Base-by-base conservation (phyloP, 164 flowering plant species). In the Saururus chinensis region DNA sequence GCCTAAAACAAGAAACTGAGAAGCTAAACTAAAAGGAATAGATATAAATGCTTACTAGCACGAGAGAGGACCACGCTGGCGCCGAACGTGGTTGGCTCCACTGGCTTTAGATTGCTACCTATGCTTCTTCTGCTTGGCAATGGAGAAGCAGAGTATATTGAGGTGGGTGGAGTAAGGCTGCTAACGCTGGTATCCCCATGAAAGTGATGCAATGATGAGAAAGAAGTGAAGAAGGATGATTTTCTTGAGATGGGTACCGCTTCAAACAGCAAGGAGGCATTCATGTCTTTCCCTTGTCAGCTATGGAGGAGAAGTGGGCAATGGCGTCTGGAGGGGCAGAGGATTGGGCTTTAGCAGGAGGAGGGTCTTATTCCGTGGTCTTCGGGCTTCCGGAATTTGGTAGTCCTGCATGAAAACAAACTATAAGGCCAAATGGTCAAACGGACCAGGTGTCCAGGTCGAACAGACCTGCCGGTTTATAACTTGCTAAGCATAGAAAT, bases 191-290 rank as follows among this genome's bases (percentile, higher is more conserved):
- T 1, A 55, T 48, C 56, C 21, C 65, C 20, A 4, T 23, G 56
- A 66, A n/a, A 9, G 67, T 40, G 51, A 45, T 30, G 59, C 2
- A 30, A 30, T 30, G 40, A 66, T 22, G 62, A 62, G 62, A 67
- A 66, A 61, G 65, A 51, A 53, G 35, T 64, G 57, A 62, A 58
- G 49, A 71, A 19, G 42, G 70, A 68, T 57, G 68, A 35, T 37
- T 61, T 61, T 21, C 60, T 26, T 64, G 66, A 64, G 59, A 69
- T 60, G 54, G 72, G 62, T 40, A 61, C 26, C 53, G 37, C 37
- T 30, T 77, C 70, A 21, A 70, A 60, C 5, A 59, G 62, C 30
- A 66, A 51, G 25, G 64, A 14, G 45, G 49, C 63, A 40, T 20
- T 68, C 77, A 67, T 75, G 60, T 19, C 57, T 59, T 19, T n/a